A percentile compares a stretch with the other conserved stretches of the same genome.
Evolutionary conservation across 345 rosid species (phyloP).

Genomic region (Noccaea bulbosa): DNA sequence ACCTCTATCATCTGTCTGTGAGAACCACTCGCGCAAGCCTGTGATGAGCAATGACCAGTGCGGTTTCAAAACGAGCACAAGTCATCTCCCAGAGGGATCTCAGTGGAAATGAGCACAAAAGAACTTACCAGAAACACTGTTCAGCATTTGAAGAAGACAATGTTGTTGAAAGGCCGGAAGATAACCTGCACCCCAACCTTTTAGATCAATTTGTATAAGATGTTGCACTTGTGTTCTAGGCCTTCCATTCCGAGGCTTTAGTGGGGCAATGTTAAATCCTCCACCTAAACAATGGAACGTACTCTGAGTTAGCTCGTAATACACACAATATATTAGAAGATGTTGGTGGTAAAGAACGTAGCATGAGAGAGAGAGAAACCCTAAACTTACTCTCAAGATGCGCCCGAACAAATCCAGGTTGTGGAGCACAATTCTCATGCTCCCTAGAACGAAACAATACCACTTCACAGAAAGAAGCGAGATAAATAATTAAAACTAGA

Average conservation of each 20-base stretch:
- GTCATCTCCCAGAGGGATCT: conserved; percentile 5
- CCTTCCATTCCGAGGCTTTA: conserved; percentile 82
- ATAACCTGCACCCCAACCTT: conserved; percentile 98
- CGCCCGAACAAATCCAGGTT: conserved; percentile 94
- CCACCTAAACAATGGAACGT: conserved; percentile 68
- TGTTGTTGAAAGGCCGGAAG: conserved; percentile 91
- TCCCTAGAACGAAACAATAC: conserved; percentile 97
- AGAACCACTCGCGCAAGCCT: conserved; percentile 98
- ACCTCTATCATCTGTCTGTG: conserved; percentile 94
- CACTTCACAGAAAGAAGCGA: conserved; percentile 59
- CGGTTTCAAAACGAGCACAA: conserved; percentile 15
- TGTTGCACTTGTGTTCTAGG: conserved; percentile 94
- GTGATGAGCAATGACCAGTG: conserved; percentile 20
- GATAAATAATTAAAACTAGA: conserved; percentile 32
- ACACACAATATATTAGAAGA: background rate
- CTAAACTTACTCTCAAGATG: conserved; percentile 85
- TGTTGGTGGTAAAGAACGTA: conserved; percentile 8
- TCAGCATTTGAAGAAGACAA: conserved; percentile 97
- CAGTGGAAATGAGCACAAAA: conserved; percentile 17
- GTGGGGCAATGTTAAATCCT: conserved; percentile 91
- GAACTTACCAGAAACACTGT: conserved; percentile 90
- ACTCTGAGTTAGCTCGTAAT: background rate
- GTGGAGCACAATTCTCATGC: conserved; percentile 91
- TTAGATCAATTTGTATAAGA: conserved; percentile 95
- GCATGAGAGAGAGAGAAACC: conserved; percentile 28